A percentile compares a stretch with the other conserved stretches of the same genome.
These are phyloP conservation scores for Tuber indicum DNA, from an alignment of 495 filamentous ascomycete genomes.

Conservation along the genomic window DNA sequence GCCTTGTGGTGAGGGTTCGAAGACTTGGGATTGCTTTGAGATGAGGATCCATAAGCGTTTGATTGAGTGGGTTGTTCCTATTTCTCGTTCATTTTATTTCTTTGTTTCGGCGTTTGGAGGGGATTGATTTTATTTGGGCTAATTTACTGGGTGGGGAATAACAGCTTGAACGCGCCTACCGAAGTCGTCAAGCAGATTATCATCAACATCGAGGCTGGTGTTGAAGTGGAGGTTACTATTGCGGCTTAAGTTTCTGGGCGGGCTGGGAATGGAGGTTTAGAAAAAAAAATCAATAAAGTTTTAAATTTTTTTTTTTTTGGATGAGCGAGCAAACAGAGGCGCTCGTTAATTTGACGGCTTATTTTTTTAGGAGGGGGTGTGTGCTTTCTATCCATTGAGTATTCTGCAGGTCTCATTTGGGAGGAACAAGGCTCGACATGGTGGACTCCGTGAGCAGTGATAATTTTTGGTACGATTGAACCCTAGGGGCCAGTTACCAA, in stretches of 20 bases:
- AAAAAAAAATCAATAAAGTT: neutral
- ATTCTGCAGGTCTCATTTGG: neutral
- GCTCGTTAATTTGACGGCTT: neutral
- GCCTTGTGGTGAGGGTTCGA: slow-evolving; percentile 97
- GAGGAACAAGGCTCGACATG: neutral
- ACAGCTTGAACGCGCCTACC: slow-evolving; percentile 87
- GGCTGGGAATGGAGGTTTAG: slow-evolving; percentile 6
- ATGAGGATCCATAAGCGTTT: slow-evolving; percentile 99
- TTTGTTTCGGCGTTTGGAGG: neutral
- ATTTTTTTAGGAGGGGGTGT: neutral
- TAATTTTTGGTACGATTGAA: neutral
- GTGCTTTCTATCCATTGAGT: neutral
- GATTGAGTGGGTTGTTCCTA: slow-evolving; percentile 63
- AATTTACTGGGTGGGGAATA: neutral
- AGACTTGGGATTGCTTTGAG: slow-evolving; percentile 99
- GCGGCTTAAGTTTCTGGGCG: slow-evolving; percentile 62
- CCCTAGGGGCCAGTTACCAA: neutral
- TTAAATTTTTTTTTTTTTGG: neutral
- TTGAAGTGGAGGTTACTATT: slow-evolving; percentile 99
- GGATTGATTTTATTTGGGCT: neutral
- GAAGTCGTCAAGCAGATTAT: slow-evolving; percentile 99
- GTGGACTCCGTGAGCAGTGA: neutral
- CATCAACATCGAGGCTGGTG: slow-evolving; percentile 99
- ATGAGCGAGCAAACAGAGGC: neutral
- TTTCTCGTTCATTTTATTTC: neutral